These are phyloP conservation scores for Pythium sp. DNA, from an alignment of 352 stramenopile genomes.

Conservation along the genomic window DNA sequence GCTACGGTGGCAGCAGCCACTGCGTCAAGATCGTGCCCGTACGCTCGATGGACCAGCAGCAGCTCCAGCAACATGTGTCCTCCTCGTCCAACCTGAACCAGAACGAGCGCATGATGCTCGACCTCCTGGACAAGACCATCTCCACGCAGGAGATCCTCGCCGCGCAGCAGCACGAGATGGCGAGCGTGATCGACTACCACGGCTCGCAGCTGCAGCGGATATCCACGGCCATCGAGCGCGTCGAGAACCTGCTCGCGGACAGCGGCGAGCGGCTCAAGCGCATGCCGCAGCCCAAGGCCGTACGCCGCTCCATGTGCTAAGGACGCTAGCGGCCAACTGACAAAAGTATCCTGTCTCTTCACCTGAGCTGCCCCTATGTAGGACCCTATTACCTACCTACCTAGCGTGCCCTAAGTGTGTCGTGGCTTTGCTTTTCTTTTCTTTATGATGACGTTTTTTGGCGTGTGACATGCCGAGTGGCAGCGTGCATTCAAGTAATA, in stretches of 20 bases:
- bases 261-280: conserved; percentile 34
- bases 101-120: conserved; percentile 71
- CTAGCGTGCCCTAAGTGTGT: background rate
- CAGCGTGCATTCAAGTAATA: background rate
- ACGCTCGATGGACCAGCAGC: conserved; percentile 16
- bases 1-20: conserved; percentile 17
- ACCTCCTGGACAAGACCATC: conserved; percentile 77
- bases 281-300: conserved; percentile 13
- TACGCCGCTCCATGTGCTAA: conserved; percentile 17
- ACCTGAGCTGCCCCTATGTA: background rate
- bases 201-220: conserved; percentile 61
- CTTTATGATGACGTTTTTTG: background rate
- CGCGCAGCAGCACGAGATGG: conserved; percentile 72
- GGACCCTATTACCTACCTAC: background rate
- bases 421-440: background rate
- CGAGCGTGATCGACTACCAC: conserved; percentile 60
- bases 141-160: conserved; percentile 76
- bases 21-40: conserved; percentile 23
- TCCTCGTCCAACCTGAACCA: conserved; percentile 39
- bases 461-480: conserved; percentile 8
- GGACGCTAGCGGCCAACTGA: background rate
- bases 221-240: conserved; percentile 64
- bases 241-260: conserved; percentile 58
- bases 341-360: background rate
- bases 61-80: conserved; percentile 17